Evolutionary conservation across 257 asterid species (phyloP), one percentile per base, ranked within the genome.

Genomic region (Anisodus tanguticus): DNA sequence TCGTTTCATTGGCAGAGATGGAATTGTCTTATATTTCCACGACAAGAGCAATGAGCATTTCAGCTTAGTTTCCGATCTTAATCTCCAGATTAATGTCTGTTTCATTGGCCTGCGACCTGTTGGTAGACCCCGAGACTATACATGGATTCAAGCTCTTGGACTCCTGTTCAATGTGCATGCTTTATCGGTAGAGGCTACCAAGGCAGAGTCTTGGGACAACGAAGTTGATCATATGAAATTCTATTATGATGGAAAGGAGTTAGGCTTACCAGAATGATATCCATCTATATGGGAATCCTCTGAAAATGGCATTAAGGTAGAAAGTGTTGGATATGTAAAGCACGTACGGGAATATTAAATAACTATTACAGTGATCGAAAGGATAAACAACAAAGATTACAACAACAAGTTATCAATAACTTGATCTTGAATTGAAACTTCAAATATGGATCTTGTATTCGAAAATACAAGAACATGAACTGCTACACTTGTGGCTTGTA

Each of bases 131-230:
- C 89, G 95, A 4, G 97, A 93, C 92, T 91, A 31, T 83, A 91
- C 94, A 4, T 91, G 97, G 97, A 92, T 93, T 26, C 97, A 93
- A 45, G 92, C 91, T 0, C 87, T 92, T 0, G 96, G 95, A 2
- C 19, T 93, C 49, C 90, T 90, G 9, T 87, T 85, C 39, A 87
- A 83, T n/a, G 15, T 85, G 47, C 92, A 90, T 79, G 87, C 78
- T 31, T 79, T 92, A 78, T 88, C 91, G 1, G 88, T 91, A 10
- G 93, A 90, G 86, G 93, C 97, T 0, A 91, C 89, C 2, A 90
- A 87, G 66, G 88, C 94, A 3, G 76, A 83, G 4, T 62, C 68
- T 62, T 93, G 95, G 97, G 87, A 93, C 3, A 43, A 72, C 3
- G 19, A 84, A 3, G 58, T 83, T 9, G 95, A 93, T 85, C 94